phyloP scores from a whole-genome alignment of 352 stramenopile genomes.

The Globisporangium recalcitrans region DNA sequence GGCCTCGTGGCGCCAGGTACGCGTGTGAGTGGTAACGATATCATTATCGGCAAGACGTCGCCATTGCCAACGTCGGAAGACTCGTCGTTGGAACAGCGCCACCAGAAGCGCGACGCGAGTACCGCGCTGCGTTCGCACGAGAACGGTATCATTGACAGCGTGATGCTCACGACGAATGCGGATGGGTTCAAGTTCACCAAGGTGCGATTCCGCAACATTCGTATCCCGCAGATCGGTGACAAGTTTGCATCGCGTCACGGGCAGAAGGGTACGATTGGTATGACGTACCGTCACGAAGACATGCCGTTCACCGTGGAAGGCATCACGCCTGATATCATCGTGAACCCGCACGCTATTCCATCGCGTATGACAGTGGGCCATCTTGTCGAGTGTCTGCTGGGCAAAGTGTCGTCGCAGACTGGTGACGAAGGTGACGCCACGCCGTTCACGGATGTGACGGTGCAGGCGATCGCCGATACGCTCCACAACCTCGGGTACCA shows the following conservation, averaged over 20 bases:
- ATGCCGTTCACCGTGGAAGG: conserved; percentile 99
- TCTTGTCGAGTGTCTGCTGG: conserved; percentile 99
- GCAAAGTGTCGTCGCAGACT: conserved; percentile 97
- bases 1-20: conserved; percentile 95
- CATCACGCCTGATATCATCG: conserved; percentile 99
- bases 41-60: conserved; percentile 99
- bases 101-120: conserved; percentile 96
- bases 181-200: conserved; percentile 97
- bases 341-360: conserved; percentile 99
- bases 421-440: conserved; percentile 98
- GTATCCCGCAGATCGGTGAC: conserved; percentile 98
- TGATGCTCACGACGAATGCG: conserved; percentile 98
- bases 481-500: conserved; percentile 97
- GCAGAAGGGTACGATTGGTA: conserved; percentile 96
- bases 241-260: conserved; percentile 95
- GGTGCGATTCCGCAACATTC: conserved; percentile 97
- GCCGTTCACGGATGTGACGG: conserved; percentile 97
- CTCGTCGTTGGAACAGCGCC: conserved; percentile 78
- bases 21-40: conserved; percentile 96
- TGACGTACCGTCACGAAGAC: conserved; percentile 99
- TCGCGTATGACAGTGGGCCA: conserved; percentile 99
- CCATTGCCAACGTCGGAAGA: conserved; percentile 80
- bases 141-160: conserved; percentile 98
- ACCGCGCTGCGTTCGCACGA: conserved; percentile 97
- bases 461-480: conserved; percentile 96